A percentile compares a stretch with the other conserved stretches of the same genome.
Conservation (phyloP, 179 eudicot species). For the Beta lomatogona region DNA sequence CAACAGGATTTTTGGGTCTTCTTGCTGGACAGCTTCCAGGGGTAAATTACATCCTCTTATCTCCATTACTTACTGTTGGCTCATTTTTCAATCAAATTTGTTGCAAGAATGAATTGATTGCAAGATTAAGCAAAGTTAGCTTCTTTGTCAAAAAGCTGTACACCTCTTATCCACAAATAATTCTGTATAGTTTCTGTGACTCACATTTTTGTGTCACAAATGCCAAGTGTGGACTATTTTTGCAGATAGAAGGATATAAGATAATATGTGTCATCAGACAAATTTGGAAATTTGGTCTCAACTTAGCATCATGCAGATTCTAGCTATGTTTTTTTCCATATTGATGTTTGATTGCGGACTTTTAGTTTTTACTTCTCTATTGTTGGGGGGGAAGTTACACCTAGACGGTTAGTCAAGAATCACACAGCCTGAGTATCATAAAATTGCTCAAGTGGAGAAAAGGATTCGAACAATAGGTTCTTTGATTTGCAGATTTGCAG, state of each 20-base stretch:
- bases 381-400: not conserved
- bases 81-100: not conserved
- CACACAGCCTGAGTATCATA: not conserved
- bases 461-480: not conserved
- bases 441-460: not conserved
- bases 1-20: slow-evolving; percentile 74
- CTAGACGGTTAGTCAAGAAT: not conserved
- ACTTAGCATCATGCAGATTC: not conserved
- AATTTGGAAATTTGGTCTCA: not conserved
- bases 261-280: not conserved
- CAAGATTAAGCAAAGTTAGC: not conserved
- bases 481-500: not conserved
- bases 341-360: not conserved
- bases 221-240: not conserved
- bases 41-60: slow-evolving; percentile 47
- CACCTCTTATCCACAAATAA: not conserved
- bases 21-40: slow-evolving; percentile 99
- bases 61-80: slow-evolving; percentile 11
- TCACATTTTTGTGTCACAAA: not conserved
- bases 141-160: not conserved
- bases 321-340: not conserved
- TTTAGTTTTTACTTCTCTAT: no score
- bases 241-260: not conserved
- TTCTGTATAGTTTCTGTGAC: not conserved
- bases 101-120: not conserved